These are phyloP conservation scores for Barnettozyma pratensis DNA, from an alignment of 805 yeast species.

Conservation along the genomic window DNA sequence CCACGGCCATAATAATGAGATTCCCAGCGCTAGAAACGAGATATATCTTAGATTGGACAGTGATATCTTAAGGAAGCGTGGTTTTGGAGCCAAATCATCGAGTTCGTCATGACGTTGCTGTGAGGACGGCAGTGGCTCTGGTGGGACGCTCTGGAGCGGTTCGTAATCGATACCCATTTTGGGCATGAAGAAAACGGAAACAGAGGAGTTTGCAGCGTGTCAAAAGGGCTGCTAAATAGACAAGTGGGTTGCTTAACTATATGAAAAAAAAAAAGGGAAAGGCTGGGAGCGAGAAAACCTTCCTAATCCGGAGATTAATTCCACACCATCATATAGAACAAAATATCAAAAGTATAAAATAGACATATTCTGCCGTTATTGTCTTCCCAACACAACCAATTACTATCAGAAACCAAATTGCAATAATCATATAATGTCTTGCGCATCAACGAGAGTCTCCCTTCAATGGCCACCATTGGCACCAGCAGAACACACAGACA, in stretches of 20 bases:
- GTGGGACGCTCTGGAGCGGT: background rate
- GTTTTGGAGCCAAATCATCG: background rate
- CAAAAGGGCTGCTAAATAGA: no score
- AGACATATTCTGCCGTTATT: no score
- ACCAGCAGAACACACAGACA: conserved; percentile 40
- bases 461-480: conserved; percentile 46
- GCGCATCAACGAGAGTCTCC: conserved; percentile 40
- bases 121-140: no score
- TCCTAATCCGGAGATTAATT: no score
- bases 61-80: background rate
- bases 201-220: no score
- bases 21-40: conserved; percentile 65
- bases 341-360: no score
- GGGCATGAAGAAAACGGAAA: background rate
- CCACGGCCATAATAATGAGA: conserved; percentile 94
- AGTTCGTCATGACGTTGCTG: background rate
- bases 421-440: conserved; percentile 11
- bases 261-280: no score
- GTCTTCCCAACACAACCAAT: background rate
- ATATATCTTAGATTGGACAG: conserved; percentile 32
- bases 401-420: background rate
- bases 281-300: no score
- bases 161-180: background rate
- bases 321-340: no score
- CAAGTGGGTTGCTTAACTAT: no score